Conservation (phyloP, 805 yeast species). For the Jamesozyma piceae region DNA sequence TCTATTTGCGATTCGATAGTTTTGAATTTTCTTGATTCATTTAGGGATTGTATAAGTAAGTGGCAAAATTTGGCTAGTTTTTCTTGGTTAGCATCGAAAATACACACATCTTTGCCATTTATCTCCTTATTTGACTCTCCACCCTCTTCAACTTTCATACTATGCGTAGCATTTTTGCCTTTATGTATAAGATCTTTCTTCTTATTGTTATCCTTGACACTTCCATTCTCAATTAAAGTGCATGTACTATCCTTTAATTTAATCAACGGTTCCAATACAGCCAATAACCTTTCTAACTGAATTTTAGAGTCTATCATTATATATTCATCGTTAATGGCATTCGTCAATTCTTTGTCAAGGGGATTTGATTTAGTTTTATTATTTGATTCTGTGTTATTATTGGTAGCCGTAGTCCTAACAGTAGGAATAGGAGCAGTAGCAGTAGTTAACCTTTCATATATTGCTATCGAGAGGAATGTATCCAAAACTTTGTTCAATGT, state of each 20-base stretch:
- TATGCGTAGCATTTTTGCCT: background rate
- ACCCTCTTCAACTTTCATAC: background rate
- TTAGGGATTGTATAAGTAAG: conserved; percentile 37
- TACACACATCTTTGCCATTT: background rate
- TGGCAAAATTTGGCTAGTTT: conserved; percentile 62
- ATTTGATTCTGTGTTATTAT: background rate
- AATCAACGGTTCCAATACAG: conserved; percentile 19
- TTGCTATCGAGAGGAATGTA: background rate
- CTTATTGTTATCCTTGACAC: background rate
- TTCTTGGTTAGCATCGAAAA: conserved; percentile 36
- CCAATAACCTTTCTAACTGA: conserved; percentile 18
- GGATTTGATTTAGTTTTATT: background rate
- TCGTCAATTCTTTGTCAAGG: background rate
- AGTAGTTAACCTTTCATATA: too few species aligned
- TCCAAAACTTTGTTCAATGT: conserved; percentile 43
- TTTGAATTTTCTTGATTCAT: conserved; percentile 4
- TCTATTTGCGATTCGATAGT: conserved; percentile 18
- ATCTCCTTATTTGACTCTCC: background rate
- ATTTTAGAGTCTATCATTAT: conserved; percentile 14
- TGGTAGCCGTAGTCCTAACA: too few species aligned
- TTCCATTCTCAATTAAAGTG: background rate
- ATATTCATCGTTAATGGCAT: background rate
- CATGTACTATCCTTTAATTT: background rate
- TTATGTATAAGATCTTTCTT: background rate
- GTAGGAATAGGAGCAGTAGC: too few species aligned